These are phyloP conservation scores for Martiniozyma asiatica DNA, from an alignment of 1,139 yeast species.

Conservation along the genomic window DNA sequence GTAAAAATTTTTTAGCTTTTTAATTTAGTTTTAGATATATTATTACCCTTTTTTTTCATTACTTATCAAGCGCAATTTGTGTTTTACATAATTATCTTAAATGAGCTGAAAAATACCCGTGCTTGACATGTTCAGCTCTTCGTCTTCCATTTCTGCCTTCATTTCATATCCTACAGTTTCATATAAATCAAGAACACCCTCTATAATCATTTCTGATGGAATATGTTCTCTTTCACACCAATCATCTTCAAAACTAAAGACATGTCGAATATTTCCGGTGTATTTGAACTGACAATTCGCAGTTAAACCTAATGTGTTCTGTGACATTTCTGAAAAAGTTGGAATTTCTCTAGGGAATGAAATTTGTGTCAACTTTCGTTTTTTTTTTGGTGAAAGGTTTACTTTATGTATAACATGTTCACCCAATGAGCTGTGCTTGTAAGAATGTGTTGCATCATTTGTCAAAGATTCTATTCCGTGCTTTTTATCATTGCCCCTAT, in stretches of 20 bases:
- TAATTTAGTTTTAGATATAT: no score
- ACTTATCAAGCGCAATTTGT: no score
- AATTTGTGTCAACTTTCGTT: not conserved
- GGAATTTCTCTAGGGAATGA: no score
- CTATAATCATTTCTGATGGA: constrained; percentile 8
- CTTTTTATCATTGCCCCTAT: no score
- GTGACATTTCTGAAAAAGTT: constrained; percentile 7
- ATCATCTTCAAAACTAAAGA: constrained; percentile 9
- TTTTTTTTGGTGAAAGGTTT: constrained; percentile 1
- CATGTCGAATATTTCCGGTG: not conserved
- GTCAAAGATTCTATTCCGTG: not conserved
- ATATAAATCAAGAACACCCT: constrained; percentile 6
- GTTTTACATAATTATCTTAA: no score
- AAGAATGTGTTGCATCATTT: not conserved
- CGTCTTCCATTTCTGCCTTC: no score
- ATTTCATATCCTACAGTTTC: not conserved
- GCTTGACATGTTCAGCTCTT: no score
- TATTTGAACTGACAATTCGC: not conserved
- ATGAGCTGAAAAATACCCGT: no score
- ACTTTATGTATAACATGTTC: constrained; percentile 6
- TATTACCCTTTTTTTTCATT: no score
- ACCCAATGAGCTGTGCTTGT: constrained; percentile 5
- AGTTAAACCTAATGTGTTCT: constrained; percentile 3
- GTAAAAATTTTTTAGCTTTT: no score
- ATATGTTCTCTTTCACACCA: constrained; percentile 11